A percentile compares a stretch with the other conserved stretches of the same genome.
Evolutionary conservation across 768 basidiomycete genomes (phyloP).

Genomic region (Auricularia auricula-judae): DNA sequence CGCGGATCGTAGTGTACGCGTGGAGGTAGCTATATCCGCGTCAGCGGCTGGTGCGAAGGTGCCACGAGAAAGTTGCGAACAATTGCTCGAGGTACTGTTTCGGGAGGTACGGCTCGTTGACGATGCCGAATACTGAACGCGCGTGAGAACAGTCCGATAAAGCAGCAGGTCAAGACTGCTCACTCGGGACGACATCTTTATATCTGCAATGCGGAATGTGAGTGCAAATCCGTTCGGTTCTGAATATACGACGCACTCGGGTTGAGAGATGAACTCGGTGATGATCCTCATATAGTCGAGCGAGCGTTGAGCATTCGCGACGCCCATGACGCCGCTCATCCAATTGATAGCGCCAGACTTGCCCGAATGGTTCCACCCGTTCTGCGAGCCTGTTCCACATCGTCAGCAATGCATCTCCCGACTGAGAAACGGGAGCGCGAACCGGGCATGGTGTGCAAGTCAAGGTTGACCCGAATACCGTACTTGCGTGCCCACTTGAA

Average conservation of each 20-base stretch:
- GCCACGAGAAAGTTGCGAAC: not conserved
- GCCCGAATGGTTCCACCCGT: constrained; percentile 85
- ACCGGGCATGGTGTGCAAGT: constrained; percentile 72
- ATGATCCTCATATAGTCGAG: constrained; percentile 66
- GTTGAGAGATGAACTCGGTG: constrained; percentile 73
- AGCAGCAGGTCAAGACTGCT: too few species aligned
- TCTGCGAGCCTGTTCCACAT: not conserved
- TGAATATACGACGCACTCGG: constrained; percentile 37
- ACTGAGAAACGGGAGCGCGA: constrained; percentile 9
- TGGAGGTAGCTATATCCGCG: constrained; percentile 52
- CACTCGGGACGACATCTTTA: constrained; percentile 40
- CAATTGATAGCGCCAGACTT: constrained; percentile 55
- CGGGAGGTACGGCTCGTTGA: constrained; percentile 47
- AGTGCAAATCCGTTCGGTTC: constrained; percentile 64
- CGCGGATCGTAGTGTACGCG: constrained; percentile 74
- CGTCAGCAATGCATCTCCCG: not conserved
- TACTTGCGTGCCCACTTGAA: constrained; percentile 84
- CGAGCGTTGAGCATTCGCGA: constrained; percentile 75
- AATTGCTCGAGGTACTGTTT: not conserved
- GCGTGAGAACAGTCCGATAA: too few species aligned
- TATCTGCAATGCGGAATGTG: constrained; percentile 68
- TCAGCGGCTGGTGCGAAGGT: not conserved
- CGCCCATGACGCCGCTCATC: constrained; percentile 69
- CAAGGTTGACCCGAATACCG: constrained; percentile 69
- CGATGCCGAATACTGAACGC: constrained; percentile 37